Base-by-base conservation (phyloP, 495 filamentous ascomycete genomes). In the Lophium mytilinum region DNA sequence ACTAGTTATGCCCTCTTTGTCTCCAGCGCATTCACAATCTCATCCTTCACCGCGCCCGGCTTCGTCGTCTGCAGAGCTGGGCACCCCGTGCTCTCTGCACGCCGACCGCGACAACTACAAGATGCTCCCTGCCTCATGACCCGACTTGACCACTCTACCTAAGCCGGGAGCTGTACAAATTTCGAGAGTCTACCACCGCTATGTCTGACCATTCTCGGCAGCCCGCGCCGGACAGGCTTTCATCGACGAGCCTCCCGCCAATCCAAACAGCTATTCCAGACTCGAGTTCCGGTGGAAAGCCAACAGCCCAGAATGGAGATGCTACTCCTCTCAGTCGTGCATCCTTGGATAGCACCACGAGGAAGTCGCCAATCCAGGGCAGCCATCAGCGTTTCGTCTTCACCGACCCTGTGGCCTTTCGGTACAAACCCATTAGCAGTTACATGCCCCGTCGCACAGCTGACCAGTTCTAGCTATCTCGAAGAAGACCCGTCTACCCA, bases 401-500 rank as follows among this genome's bases (percentile, higher is more conserved):
- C 6, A 66, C 73, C 15, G 73, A 76, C 55, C 70, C 71, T 35
- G 66, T 72, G 5, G 73, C 73, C 15, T 72, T 76, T 61, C 61
- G 65, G 51, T 69, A 68, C 1, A 34, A 6, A 30, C 2, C 24
- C 24, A 30, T 6, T 30, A 30, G 24, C 24, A 30, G 6, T 30
- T 30, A 30, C 24, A 30, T 6, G 24, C 24, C 24, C 6, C 24
- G 21, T 30, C 37, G 41, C 19, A 12, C 30, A 10, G 42, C 17
- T 39, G 15, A 43, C 40, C 14, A 37, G 41, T 45, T 40, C 30
- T 41, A 83, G 87, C 61, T 98, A 94, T 65, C 80, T 98, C 12
- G 89, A 95, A 77, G 87, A 90, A 58, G 93, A 98, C 55, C 75
- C 87, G 1, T 82, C 81, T 0, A 88, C 88, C 2, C 80, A 76